A percentile compares a stretch with the other conserved stretches of the same genome.
Evolutionary conservation across 495 filamentous ascomycete genomes (phyloP).

Genomic region (Penicillium coprophilum): DNA sequence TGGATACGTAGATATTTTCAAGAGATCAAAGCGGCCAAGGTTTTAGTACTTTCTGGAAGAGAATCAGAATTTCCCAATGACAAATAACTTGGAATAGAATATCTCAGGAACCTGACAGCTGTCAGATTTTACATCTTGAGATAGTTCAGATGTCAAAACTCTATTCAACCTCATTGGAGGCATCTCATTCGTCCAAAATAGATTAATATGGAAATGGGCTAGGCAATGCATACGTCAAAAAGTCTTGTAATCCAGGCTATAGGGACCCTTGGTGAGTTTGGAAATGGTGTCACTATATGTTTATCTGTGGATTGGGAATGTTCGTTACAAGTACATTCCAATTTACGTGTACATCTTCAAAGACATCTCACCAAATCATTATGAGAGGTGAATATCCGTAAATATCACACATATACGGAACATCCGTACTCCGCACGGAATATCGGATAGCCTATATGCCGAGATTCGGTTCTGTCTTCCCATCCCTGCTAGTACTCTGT

Average conservation of each 20-base stretch:
- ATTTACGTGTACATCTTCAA: too few relatives aligned
- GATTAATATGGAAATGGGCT: constrained; percentile 11
- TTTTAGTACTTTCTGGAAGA: background rate
- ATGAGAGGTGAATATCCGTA: too few relatives aligned
- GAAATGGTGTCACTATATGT: too few relatives aligned
- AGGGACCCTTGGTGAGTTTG: too few relatives aligned
- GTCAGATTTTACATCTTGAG: constrained; percentile 4
- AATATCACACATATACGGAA: constrained; percentile 6
- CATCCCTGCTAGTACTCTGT: background rate
- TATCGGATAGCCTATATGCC: background rate
- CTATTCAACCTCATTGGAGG: background rate
- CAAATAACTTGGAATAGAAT: background rate
- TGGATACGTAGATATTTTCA: constrained; percentile 5
- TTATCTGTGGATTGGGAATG: too few relatives aligned
- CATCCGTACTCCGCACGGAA: too few relatives aligned
- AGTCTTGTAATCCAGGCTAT: too few relatives aligned
- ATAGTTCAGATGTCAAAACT: constrained; percentile 22
- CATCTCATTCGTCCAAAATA: background rate
- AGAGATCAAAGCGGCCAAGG: background rate
- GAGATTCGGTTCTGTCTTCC: background rate
- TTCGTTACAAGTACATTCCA: too few relatives aligned
- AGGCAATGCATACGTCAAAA: constrained; percentile 14
- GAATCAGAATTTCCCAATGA: background rate
- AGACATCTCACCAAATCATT: too few relatives aligned
- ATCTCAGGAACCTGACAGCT: constrained; percentile 6